Base-by-base conservation (phyloP, 1,284 basidiomycete species). In the Tilletia setariae region DNA sequence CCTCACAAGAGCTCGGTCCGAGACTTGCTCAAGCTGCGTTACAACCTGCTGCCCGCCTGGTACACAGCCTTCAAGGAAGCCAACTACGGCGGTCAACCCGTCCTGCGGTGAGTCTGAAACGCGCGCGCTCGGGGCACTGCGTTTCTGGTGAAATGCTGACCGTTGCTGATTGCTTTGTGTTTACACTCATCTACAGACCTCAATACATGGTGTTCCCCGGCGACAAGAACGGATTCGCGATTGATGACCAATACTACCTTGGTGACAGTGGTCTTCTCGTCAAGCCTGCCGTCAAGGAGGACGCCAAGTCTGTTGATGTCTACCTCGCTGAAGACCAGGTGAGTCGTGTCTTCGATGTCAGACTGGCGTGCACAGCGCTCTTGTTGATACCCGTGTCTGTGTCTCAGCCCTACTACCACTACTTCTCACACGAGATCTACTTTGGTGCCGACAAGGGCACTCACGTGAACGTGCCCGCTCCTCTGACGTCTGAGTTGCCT, bases 171-270 rank as follows among this genome's bases (percentile, higher is more conserved):
- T n/a, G n/a, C n/a, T n/a, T n/a, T n/a, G n/a, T n/a, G n/a, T n/a
- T n/a, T n/a, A n/a, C n/a, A n/a, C n/a, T n/a, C n/a, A n/a, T 35
- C 23, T 21, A 15, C 23, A 61, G 56, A 66, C 95, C 95, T 23
- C 95, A 99, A 83, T 98, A 93, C 79, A 88, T 95, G 66, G 86
- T 91, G 79, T 94, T 95, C 89, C 95, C 95, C 1, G 85, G 90
- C 68, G 94, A 98, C 80, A 85, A 88, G 70, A 85, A 84, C 64
- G 95, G 94, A 4, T 96, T 94, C 77, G 86, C 87, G 0, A 86
- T 97, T 65, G 96, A 97, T 79, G 93, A 97, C 79, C 96, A 98
- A 82, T 98, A 90, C 85, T 98, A 91, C 80, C 84, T 99, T 67
- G 94, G 94, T 30, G 87, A 87, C 32, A 91, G 91, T 9, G 94